Evolutionary conservation across 129 eudicot genomes (phyloP).

Genomic region (Pittosporum tobira): DNA sequence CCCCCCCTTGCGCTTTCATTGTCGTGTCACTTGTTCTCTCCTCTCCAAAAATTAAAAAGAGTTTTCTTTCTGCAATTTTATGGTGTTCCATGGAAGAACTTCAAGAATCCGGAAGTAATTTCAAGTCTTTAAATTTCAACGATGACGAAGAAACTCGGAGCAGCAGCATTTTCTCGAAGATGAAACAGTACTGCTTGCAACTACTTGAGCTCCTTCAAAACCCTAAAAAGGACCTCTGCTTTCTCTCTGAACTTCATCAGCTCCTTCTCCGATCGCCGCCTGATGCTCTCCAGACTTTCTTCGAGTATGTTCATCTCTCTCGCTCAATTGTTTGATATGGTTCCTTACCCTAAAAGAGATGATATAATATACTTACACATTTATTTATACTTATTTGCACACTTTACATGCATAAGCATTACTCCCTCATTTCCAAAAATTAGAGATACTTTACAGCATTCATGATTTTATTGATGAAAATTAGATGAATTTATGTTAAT

Average conservation of each 20-base stretch:
- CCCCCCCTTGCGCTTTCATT: too few species aligned
- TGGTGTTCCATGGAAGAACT: slow-evolving; percentile 21
- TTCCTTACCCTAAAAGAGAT: too few species aligned
- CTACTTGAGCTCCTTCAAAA: slow-evolving; percentile 44
- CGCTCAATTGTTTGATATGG: background rate
- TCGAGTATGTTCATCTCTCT: slow-evolving; percentile 47
- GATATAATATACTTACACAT: too few species aligned
- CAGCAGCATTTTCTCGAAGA: slow-evolving; percentile 28
- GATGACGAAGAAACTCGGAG: slow-evolving; percentile 23
- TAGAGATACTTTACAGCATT: too few species aligned
- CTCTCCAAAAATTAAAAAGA: too few species aligned
- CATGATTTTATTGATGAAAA: too few species aligned
- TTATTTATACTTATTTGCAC: too few species aligned
- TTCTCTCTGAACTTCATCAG: slow-evolving; percentile 29
- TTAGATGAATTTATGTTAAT: too few species aligned
- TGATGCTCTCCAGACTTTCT: slow-evolving; percentile 44
- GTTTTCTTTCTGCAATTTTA: background rate
- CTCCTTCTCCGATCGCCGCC: slow-evolving; percentile 41
- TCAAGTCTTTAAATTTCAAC: background rate
- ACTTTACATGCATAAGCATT: too few species aligned
- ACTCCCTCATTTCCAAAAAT: too few species aligned
- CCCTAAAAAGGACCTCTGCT: slow-evolving; percentile 34
- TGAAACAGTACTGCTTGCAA: slow-evolving; percentile 48
- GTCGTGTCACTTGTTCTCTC: too few species aligned
- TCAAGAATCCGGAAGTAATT: background rate